Percentiles rank a stretch among this genome's conserved stretches.
Conservation (phyloP, 1,284 basidiomycete species). For the Sporisorium reilianum region DNA sequence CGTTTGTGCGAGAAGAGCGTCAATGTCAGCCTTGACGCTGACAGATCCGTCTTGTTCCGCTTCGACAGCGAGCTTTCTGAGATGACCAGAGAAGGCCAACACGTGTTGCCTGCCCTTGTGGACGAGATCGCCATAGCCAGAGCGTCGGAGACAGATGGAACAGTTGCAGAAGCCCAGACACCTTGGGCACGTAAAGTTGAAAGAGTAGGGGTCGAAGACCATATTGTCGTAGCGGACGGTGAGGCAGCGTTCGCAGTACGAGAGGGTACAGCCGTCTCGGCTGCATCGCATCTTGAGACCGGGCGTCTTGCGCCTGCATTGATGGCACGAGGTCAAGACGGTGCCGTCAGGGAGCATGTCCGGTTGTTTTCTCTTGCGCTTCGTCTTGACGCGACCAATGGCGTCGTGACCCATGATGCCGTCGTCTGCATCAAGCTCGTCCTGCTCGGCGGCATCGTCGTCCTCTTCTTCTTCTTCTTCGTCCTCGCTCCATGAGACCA, state of each 20-base stretch:
- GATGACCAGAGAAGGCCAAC: constrained; percentile 18
- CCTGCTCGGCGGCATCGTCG: constrained; percentile 1
- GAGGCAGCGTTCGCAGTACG: constrained; percentile 44
- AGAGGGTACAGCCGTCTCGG: constrained; percentile 24
- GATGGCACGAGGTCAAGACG: constrained; percentile 43
- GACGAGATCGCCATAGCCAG: constrained; percentile 28
- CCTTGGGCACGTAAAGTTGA: constrained; percentile 40
- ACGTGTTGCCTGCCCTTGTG: constrained; percentile 14
- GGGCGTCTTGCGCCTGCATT: constrained; percentile 45
- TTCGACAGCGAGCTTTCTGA: constrained; percentile 14
- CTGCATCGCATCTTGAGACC: constrained; percentile 50
- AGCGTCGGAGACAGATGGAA: constrained; percentile 38
- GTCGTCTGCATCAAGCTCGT: constrained; percentile 4
- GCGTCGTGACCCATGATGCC: constrained; percentile 11
- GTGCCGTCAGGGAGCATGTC: constrained; percentile 31
- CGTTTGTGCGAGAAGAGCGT: constrained; percentile 5
- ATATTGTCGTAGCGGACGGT: constrained; percentile 33
- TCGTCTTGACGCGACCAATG: constrained; percentile 13
- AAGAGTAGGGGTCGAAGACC: constrained; percentile 25
- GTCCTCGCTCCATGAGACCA: constrained; percentile 34
- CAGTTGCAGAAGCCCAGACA: constrained; percentile 54
- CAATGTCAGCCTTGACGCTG: constrained; percentile 13
- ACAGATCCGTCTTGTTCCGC: neutral
- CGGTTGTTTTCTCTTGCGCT: constrained; percentile 14
- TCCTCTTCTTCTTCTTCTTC: constrained; percentile 33